Evolutionary conservation across 441 rosid genomes (phyloP).

Genomic region (Populus hybrid): DNA sequence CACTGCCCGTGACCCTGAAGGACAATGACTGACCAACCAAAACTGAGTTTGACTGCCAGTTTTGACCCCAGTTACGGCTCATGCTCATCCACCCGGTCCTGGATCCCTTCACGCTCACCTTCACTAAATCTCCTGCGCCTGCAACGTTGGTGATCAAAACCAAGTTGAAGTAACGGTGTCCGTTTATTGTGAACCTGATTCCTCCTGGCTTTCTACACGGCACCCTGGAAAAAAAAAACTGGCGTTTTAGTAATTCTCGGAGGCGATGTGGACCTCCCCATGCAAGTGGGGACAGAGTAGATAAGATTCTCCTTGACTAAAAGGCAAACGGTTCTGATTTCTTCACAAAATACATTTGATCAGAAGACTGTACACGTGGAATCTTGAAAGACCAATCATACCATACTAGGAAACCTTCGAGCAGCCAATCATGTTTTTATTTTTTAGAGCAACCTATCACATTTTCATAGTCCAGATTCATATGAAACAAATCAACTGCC

Average conservation of each 20-base stretch:
- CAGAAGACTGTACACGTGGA: not conserved
- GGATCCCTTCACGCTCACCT: constrained; percentile 41
- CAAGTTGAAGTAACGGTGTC: constrained; percentile 48
- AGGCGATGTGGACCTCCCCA: not conserved
- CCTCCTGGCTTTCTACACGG: constrained; percentile 47
- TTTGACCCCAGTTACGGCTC: constrained; percentile 62
- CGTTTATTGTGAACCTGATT: constrained; percentile 51
- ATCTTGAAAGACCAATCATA: not conserved
- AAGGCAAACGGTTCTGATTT: constrained; percentile 14
- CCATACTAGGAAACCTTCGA: not conserved
- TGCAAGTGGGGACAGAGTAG: not conserved
- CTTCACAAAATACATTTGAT: not conserved
- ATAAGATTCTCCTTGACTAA: not conserved
- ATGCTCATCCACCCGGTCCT: constrained; percentile 47
- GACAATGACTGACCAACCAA: constrained; percentile 51
- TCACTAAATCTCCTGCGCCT: constrained; percentile 49
- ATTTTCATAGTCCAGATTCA: no score
- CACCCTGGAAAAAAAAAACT: constrained; percentile 25
- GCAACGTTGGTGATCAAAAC: constrained; percentile 52
- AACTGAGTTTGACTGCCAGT: constrained; percentile 48
- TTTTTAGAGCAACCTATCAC: not conserved
- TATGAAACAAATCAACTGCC: not conserved
- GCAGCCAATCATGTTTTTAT: not conserved
- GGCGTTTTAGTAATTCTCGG: constrained; percentile 1
- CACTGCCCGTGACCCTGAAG: constrained; percentile 49